Conservation (phyloP, 1,139 yeast species). For the Pichia sp. region DNA sequence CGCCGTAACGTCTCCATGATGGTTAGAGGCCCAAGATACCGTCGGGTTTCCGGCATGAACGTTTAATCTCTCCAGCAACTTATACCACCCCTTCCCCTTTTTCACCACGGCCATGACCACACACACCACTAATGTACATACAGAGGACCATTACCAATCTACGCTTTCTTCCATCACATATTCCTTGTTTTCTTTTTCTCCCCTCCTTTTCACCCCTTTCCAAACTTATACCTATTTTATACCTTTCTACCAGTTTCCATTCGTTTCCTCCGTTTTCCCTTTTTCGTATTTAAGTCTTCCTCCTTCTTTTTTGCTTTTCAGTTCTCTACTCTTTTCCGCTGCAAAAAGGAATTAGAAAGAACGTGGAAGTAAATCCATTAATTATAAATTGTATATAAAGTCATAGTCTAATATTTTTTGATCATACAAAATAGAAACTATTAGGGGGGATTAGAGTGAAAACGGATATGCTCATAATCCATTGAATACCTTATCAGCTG, state of each 20-base stretch:
- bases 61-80: background rate
- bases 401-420: too few species aligned
- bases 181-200: background rate
- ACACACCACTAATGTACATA: background rate
- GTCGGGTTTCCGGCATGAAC: slow-evolving; percentile 19
- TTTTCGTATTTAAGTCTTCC: background rate
- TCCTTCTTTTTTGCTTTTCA: too few species aligned
- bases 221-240: background rate
- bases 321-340: too few species aligned
- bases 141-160: background rate
- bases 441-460: too few species aligned
- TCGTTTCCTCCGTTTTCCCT: background rate
- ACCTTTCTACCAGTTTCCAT: background rate
- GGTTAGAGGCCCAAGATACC: slow-evolving; percentile 30
- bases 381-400: too few species aligned
- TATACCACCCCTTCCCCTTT: background rate
- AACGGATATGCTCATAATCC: background rate
- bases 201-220: background rate
- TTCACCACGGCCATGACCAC: background rate
- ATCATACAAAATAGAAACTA: too few species aligned
- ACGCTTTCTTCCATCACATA: too few species aligned
- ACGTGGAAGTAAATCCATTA: too few species aligned
- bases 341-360: too few species aligned
- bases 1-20: slow-evolving; percentile 21
- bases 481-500: background rate